Conservation (phyloP, 305 asterid species). For the Fraxinus dipetala region DNA sequence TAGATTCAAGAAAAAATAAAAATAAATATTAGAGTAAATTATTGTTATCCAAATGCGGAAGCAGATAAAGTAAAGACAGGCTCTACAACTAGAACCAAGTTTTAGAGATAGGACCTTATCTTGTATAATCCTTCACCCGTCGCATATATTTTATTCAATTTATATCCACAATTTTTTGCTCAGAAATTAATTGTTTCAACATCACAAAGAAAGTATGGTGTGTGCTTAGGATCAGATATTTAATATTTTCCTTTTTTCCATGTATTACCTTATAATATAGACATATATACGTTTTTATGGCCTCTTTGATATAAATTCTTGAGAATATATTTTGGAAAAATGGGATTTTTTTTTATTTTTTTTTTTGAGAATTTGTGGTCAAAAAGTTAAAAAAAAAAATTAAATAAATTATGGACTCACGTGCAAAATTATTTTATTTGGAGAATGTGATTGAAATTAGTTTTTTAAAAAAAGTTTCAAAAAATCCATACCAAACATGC, state of each 20-base stretch:
- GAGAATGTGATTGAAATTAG: neutral
- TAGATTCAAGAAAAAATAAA: neutral
- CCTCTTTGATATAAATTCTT: no score
- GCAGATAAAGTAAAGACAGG: neutral
- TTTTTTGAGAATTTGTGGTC: neutral
- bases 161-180: conserved; percentile 15
- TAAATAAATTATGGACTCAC: neutral
- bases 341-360: no score
- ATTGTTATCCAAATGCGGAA: neutral
- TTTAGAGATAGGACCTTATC: conserved; percentile 71
- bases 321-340: neutral
- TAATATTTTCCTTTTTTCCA: neutral
- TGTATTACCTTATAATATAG: no score
- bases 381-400: neutral
- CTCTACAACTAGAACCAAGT: conserved; percentile 38
- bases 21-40: neutral
- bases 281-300: no score
- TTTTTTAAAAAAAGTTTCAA: no score
- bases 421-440: neutral
- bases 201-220: conserved; percentile 11
- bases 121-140: conserved; percentile 27
- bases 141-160: conserved; percentile 22
- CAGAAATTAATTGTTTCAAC: neutral
- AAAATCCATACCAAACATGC: neutral
- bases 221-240: neutral